Base-by-base conservation (phyloP, 2,329 filamentous ascomycete species). In the Triangularia verruculosa region DNA sequence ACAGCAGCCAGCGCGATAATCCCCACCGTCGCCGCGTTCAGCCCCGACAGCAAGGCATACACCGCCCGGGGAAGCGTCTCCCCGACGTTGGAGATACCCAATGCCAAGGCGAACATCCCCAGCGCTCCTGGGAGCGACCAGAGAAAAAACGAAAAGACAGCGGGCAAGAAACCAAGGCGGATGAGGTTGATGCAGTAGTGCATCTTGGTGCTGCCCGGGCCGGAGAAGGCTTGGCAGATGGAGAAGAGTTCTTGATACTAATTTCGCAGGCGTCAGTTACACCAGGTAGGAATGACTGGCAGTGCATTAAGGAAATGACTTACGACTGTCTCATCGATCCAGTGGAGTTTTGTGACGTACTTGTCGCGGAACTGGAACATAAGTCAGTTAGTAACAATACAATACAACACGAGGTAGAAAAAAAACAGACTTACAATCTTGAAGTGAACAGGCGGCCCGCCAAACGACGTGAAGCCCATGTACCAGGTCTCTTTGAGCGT, bases 191-290 rank as follows among this genome's bases (percentile, higher is more conserved):
- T 85, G 64, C 84, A 89, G 65, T 89, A 91, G 0, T 85, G 72
- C 84, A 92, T 89, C 71, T 92, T 92, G 1, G 89, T 91, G 66
- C 85, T 89, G 0, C 69, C 89, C 0, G 89, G 89, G 0, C 89
- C 89, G 0, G 86, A 86, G 1, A 91, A 78, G 1, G 86, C 86
- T 75, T 92, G 89, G 17, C 82, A 85, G 54, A 92, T 76, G 25
- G 86, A 87, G 73, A 92, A 92, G 0, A 92, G 80, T 70, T 92
- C 89, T 73, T 90, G 86, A 74, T 88, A 91, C 86, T 89, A 54
- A 12, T 53, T 57, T 32, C 32, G 13, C 32, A 34, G 15, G 15
- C 25, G 59, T 15, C 32, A 4, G 13, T 17, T n/a, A n/a, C n/a
- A n/a, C n/a, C n/a, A n/a, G n/a, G n/a, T n/a, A n/a, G n/a, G n/a